Evolutionary conservation across 2,329 filamentous ascomycete species (phyloP), one percentile per base, ranked within the genome.

Genomic region (Teratosphaeria gauchensis): DNA sequence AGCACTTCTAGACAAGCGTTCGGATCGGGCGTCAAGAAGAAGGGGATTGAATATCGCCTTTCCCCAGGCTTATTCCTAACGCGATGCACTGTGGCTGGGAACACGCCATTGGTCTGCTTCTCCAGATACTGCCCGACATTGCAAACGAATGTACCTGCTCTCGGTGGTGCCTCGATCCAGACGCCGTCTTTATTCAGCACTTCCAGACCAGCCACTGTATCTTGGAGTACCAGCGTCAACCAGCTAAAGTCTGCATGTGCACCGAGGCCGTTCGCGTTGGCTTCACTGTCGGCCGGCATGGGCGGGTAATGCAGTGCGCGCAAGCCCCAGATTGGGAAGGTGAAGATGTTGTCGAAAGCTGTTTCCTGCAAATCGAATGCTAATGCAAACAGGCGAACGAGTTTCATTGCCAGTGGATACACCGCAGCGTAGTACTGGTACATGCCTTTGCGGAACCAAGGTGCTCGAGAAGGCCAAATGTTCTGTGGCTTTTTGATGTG

Each of bases 1-100:
- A 54, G 28, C 53, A 32, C 31, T 9, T 32, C 53, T 7, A 54
- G 14, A 12, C 12, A 16, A 9, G 31, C 53, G 14, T 31, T 24
- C 9, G 24, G 53, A 30, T 19, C n/a, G 14, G 53, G 53, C 53
- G 53, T 55, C 30, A 55, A 55, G 54, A 55, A 55, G n/a, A 24
- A 55, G 5, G 54, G 54, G 4, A 55, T 16, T 3, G 54, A 55
- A 14, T 55, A 55, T 16, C 54, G n/a, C 24, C 38, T 35, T 16
- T 55, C 32, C 6, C 54, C 54, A 21, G 54, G 46, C 9, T 11
- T 4, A 48, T 55, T 55, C 54, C 33, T 21, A 31, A 55, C 54
- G 11, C 54, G 3, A 21, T 55, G 54, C 35, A 48, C 35, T 42
- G 54, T 55, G 3, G 33, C 33, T 7, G 38, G 19, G 54, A 55